A percentile compares a stretch with the other conserved stretches of the same genome.
Evolutionary conservation across 257 asterid species (phyloP).

Genomic region (Haberlea rhodopensis): DNA sequence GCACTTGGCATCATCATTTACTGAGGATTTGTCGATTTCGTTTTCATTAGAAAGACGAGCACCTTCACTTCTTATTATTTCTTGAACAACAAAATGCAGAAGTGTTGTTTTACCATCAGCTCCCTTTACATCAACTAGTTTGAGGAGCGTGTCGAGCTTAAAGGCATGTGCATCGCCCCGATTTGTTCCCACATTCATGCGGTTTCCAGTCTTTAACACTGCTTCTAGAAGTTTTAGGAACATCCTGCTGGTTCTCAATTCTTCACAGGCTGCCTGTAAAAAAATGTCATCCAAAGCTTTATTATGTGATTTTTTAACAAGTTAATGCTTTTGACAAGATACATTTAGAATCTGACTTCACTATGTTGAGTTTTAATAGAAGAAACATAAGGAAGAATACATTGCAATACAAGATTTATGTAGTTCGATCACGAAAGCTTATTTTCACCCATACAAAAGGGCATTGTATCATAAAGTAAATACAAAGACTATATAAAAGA

Average conservation of each 20-base stretch:
- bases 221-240: constrained; percentile 96
- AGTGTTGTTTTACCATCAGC: constrained; percentile 97
- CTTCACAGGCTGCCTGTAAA: constrained; percentile 88
- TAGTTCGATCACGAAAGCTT: neutral
- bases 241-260: constrained; percentile 77
- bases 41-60: constrained; percentile 56
- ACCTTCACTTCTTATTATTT: constrained; percentile 81
- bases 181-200: constrained; percentile 97
- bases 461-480: neutral
- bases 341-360: neutral
- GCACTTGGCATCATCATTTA: constrained; percentile 59
- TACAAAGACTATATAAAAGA: neutral
- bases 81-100: constrained; percentile 92
- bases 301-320: too few species aligned
- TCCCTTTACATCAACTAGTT: constrained; percentile 88
- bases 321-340: neutral
- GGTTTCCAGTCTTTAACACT: constrained; percentile 86
- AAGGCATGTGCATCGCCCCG: constrained; percentile 97
- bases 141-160: constrained; percentile 95
- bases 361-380: neutral
- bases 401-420: neutral
- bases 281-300: neutral
- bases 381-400: neutral
- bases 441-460: neutral
- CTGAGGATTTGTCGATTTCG: constrained; percentile 35